Conservation (phyloP, 495 filamentous ascomycete genomes). For the Wilcoxina mikolae region DNA sequence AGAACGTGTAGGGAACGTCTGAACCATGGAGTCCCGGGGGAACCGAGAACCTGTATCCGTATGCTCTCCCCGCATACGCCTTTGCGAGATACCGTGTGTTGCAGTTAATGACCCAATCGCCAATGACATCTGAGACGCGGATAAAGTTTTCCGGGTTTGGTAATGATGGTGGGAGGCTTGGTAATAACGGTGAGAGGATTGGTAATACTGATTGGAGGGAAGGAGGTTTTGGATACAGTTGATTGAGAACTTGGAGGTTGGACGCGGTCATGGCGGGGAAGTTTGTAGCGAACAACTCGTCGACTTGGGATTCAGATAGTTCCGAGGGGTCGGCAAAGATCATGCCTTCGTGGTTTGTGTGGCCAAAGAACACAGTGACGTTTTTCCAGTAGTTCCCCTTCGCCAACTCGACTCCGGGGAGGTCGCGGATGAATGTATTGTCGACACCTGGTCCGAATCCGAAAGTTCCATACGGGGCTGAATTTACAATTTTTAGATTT, state of each 20-base stretch:
- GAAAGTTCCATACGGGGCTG: constrained; percentile 31
- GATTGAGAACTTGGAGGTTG: not conserved
- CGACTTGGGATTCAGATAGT: constrained; percentile 12
- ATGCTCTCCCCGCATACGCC: constrained; percentile 17
- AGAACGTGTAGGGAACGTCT: constrained; percentile 22
- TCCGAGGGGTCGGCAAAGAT: constrained; percentile 19
- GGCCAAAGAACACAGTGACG: constrained; percentile 15
- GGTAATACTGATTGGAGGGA: constrained; percentile 12
- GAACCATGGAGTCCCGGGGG: constrained; percentile 18
- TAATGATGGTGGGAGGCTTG: too few species aligned
- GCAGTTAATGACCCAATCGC: constrained; percentile 17
- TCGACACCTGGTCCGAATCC: constrained; percentile 36
- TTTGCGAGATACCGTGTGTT: constrained; percentile 17
- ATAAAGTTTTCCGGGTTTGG: constrained; percentile 11
- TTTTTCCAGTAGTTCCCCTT: constrained; percentile 31
- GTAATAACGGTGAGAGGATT: too few species aligned
- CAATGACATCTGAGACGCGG: constrained; percentile 18
- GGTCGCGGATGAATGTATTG: constrained; percentile 33
- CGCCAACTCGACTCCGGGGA: constrained; percentile 33
- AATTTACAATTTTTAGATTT: constrained; percentile 31
- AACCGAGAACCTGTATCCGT: constrained; percentile 20
- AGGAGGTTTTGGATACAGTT: constrained; percentile 19
- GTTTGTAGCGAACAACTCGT: constrained; percentile 9
- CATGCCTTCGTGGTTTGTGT: constrained; percentile 18
- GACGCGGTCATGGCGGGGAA: constrained; percentile 12